Percentiles rank a stretch among this genome's conserved stretches.
These are phyloP conservation scores for Sugiyamaella castrensis DNA, from an alignment of 1,139 yeast species.

Conservation along the genomic window DNA sequence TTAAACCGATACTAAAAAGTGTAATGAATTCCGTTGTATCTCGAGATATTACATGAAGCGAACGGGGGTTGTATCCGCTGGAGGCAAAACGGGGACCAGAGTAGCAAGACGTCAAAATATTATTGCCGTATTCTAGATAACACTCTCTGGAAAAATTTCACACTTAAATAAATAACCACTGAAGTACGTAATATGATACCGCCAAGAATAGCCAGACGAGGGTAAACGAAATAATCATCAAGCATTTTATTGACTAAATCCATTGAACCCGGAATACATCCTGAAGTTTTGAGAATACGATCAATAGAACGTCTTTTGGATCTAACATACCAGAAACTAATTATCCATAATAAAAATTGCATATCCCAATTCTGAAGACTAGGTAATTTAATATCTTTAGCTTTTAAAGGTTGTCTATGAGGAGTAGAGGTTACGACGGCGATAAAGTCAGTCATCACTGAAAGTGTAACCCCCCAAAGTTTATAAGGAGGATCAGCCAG, in stretches of 20 bases:
- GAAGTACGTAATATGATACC: conserved; percentile 8
- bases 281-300: conserved; percentile 9
- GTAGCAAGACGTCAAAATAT: too few relatives aligned
- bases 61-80: too few relatives aligned
- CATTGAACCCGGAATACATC: conserved; percentile 18
- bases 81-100: too few relatives aligned
- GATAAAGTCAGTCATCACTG: conserved; percentile 36
- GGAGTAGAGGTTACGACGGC: conserved; percentile 29
- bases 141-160: background rate
- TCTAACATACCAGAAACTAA: conserved; percentile 17
- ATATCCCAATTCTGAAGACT: conserved; percentile 29
- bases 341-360: conserved; percentile 20
- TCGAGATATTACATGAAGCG: too few relatives aligned
- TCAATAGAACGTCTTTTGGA: conserved; percentile 6
- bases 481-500: conserved; percentile 30
- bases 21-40: too few relatives aligned
- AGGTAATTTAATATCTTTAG: conserved; percentile 21
- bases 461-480: conserved; percentile 42
- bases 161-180: background rate
- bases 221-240: conserved; percentile 20
- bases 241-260: conserved; percentile 19
- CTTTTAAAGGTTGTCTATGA: conserved; percentile 6
- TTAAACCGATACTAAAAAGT: too few relatives aligned
- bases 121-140: too few relatives aligned
- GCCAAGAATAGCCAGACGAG: conserved; percentile 11